A percentile compares a stretch with the other conserved stretches of the same genome.
Conservation (phyloP, 495 filamentous ascomycete species). For the Niebla homalea region DNA sequence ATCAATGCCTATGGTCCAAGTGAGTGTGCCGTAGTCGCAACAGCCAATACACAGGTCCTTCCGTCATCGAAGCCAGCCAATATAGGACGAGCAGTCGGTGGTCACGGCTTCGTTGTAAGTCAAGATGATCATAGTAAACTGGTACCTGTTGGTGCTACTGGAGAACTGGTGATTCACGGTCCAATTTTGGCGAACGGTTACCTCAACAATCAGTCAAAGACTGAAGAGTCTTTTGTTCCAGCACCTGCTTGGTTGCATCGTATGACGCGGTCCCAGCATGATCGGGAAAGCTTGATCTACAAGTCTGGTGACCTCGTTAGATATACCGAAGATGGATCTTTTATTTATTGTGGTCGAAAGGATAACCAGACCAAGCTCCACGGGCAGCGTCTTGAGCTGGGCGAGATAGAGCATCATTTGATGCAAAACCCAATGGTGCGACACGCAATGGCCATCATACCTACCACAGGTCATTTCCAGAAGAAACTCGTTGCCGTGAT, state of each 20-base stretch:
- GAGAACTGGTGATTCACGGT: conserved; percentile 55
- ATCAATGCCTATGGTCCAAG: conserved; percentile 47
- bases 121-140: conserved; percentile 41
- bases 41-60: conserved; percentile 15
- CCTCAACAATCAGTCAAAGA: conserved; percentile 42
- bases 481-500: conserved; percentile 10
- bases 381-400: conserved; percentile 35
- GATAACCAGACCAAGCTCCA: conserved; percentile 37
- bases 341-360: conserved; percentile 17
- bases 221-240: conserved; percentile 39
- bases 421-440: conserved; percentile 2
- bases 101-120: conserved; percentile 47
- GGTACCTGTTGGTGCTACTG: conserved; percentile 45
- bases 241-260: conserved; percentile 34
- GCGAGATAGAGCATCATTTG: conserved; percentile 26
- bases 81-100: conserved; percentile 28
- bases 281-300: conserved; percentile 17
- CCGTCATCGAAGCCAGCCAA: conserved; percentile 11
- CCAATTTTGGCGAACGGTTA: conserved; percentile 47
- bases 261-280: background rate
- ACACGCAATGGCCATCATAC: conserved; percentile 10
- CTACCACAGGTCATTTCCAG: background rate
- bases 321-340: conserved; percentile 15
- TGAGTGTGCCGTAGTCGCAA: conserved; percentile 29
- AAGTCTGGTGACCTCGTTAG: conserved; percentile 29